phyloP scores from a whole-genome alignment of 345 rosid species.

The Gossypium sturtianum region DNA sequence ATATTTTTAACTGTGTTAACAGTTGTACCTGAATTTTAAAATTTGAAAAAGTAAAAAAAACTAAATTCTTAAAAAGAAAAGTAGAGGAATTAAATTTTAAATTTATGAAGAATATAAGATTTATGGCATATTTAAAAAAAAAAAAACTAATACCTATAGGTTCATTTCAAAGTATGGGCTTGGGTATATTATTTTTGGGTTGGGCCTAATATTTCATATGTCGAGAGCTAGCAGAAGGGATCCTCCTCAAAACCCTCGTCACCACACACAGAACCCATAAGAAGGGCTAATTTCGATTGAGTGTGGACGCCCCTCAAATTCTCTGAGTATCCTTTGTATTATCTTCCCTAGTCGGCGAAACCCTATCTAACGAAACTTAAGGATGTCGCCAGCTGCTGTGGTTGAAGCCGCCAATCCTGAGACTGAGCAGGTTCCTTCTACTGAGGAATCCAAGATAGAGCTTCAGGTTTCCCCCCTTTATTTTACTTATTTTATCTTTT shows the following conservation, averaged over 20 bases:
- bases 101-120: too few relatives aligned
- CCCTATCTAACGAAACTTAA: constrained; percentile 2
- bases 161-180: neutral
- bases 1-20: too few relatives aligned
- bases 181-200: neutral
- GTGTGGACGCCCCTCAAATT: neutral
- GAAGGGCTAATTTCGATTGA: neutral
- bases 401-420: constrained; percentile 37
- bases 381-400: constrained; percentile 59
- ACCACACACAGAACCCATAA: neutral
- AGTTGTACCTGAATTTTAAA: fast-evolving
- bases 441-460: constrained; percentile 35
- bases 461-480: constrained; percentile 23
- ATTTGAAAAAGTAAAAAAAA: too few relatives aligned
- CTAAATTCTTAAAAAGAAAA: too few relatives aligned
- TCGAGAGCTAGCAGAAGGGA: neutral
- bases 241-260: neutral
- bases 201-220: neutral
- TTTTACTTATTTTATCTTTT: neutral
- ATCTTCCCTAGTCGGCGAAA: neutral
- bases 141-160: too few relatives aligned
- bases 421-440: constrained; percentile 21
- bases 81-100: too few relatives aligned
- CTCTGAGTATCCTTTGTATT: neutral
- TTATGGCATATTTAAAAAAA: too few relatives aligned